Conservation (phyloP, 2,329 filamentous ascomycete species). For the Curvularia sp. region DNA sequence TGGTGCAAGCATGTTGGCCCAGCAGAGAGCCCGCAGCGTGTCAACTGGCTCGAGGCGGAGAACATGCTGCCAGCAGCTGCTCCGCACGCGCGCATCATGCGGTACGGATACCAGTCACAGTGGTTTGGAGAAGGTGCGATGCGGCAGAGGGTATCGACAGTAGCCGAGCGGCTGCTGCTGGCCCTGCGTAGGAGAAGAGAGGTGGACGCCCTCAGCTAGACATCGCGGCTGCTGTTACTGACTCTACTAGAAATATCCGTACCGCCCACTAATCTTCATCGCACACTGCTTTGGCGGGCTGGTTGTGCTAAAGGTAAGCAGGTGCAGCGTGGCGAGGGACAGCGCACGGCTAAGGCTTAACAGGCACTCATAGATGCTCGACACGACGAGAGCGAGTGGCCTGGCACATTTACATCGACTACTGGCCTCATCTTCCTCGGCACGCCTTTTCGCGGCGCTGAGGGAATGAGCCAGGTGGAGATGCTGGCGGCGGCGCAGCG, state of each 20-base stretch:
- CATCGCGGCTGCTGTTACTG: slow-evolving; percentile 2
- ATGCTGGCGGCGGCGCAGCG: slow-evolving; percentile 33
- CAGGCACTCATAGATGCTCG: slow-evolving; percentile 28
- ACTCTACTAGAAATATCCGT: slow-evolving; percentile 21
- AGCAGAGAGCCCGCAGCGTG: slow-evolving; percentile 19
- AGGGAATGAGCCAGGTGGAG: slow-evolving; percentile 33
- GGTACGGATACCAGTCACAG: too few relatives aligned
- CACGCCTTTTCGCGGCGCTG: slow-evolving; percentile 35
- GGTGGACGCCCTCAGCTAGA: slow-evolving; percentile 14
- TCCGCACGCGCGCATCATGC: slow-evolving; percentile 37
- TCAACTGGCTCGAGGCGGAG: slow-evolving; percentile 37
- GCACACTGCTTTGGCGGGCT: slow-evolving; percentile 38
- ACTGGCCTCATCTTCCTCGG: slow-evolving; percentile 34
- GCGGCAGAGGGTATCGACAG: slow-evolving; percentile 27
- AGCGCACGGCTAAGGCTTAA: background rate
- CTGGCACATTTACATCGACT: slow-evolving; percentile 29
- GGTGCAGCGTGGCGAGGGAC: background rate
- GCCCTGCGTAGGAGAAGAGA: slow-evolving; percentile 28
- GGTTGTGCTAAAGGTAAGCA: too few relatives aligned
- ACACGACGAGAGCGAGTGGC: slow-evolving; percentile 24
- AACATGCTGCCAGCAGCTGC: slow-evolving; percentile 31
- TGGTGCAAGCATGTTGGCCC: slow-evolving; percentile 30
- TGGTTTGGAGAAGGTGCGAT: too few relatives aligned
- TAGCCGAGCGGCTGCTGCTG: slow-evolving; percentile 29
- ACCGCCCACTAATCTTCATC: slow-evolving; percentile 34